These are phyloP conservation scores for Dipodascopsis uninucleata DNA, from an alignment of 805 yeast genomes.

Conservation along the genomic window DNA sequence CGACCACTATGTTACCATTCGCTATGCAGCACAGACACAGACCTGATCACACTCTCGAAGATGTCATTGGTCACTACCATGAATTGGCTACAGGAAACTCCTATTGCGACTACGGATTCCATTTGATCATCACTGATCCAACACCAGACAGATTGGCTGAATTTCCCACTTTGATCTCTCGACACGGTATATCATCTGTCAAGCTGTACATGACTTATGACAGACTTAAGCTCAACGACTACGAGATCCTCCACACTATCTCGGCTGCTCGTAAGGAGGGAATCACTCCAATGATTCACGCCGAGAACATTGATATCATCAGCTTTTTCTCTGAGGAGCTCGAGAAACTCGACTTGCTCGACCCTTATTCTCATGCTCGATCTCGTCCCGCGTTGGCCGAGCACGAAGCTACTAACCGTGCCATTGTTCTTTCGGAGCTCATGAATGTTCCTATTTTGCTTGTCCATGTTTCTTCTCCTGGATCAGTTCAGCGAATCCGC, in stretches of 20 bases:
- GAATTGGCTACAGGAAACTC: slow-evolving; percentile 35
- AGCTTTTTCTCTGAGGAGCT: slow-evolving; percentile 43
- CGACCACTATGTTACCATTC: slow-evolving; percentile 48
- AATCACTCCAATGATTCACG: slow-evolving; percentile 51
- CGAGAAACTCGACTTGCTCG: slow-evolving; percentile 39
- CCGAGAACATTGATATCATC: slow-evolving; percentile 49
- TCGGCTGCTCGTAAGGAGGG: slow-evolving; percentile 42
- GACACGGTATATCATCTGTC: slow-evolving; percentile 42
- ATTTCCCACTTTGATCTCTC: slow-evolving; percentile 38
- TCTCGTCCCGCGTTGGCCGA: slow-evolving; percentile 48
- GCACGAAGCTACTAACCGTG: slow-evolving; percentile 51
- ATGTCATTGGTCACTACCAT: slow-evolving; percentile 38
- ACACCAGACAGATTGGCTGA: slow-evolving; percentile 35
- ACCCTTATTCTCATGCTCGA: slow-evolving; percentile 48
- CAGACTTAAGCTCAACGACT: slow-evolving; percentile 42
- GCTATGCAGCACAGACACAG: slow-evolving; percentile 44
- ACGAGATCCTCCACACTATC: slow-evolving; percentile 42
- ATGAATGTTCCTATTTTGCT: slow-evolving; percentile 47
- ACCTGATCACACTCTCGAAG: slow-evolving; percentile 31
- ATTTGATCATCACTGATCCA: slow-evolving; percentile 44
- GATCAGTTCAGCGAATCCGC: slow-evolving; percentile 43
- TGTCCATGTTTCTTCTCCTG: slow-evolving; percentile 49
- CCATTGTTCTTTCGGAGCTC: slow-evolving; percentile 43
- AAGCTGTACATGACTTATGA: slow-evolving; percentile 50
- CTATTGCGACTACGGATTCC: slow-evolving; percentile 50